These are phyloP conservation scores for Mycotypha africana DNA, from an alignment of 371 early-diverging fungal species.

Conservation along the genomic window DNA sequence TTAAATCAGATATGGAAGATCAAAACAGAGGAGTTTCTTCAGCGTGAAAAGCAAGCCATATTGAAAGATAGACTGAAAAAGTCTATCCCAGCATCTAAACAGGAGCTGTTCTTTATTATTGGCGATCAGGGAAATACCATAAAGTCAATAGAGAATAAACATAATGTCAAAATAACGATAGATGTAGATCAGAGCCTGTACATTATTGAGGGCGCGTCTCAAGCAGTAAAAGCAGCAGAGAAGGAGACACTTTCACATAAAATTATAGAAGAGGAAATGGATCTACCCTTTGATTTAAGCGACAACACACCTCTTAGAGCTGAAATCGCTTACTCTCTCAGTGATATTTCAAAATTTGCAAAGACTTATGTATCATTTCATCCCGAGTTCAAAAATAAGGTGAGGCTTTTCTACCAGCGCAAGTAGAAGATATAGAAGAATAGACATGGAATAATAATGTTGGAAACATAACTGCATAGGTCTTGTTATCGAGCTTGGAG, in stretches of 20 bases:
- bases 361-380: constrained; percentile 19
- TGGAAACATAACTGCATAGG: constrained; percentile 6
- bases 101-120: constrained; percentile 33
- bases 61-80: constrained; percentile 3
- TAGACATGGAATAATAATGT: constrained; percentile 25
- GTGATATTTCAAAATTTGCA: constrained; percentile 23
- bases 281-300: constrained; percentile 5
- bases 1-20: constrained; percentile 21
- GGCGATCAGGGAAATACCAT: constrained; percentile 27
- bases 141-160: constrained; percentile 17
- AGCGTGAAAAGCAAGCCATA: constrained; percentile 5
- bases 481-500: constrained; percentile 19
- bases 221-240: constrained; percentile 15
- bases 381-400: too few species aligned
- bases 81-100: constrained; percentile 11
- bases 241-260: constrained; percentile 10
- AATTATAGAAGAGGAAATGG: constrained; percentile 8
- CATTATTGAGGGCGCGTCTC: constrained; percentile 18
- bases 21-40: constrained; percentile 10
- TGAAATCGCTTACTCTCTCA: constrained; percentile 7
- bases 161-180: constrained; percentile 24
- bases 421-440: too few species aligned
- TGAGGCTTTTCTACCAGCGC: too few species aligned
- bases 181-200: constrained; percentile 14
- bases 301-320: neutral